Evolutionary conservation across 1,139 yeast species (phyloP).

Genomic region (Lodderomyces theae): DNA sequence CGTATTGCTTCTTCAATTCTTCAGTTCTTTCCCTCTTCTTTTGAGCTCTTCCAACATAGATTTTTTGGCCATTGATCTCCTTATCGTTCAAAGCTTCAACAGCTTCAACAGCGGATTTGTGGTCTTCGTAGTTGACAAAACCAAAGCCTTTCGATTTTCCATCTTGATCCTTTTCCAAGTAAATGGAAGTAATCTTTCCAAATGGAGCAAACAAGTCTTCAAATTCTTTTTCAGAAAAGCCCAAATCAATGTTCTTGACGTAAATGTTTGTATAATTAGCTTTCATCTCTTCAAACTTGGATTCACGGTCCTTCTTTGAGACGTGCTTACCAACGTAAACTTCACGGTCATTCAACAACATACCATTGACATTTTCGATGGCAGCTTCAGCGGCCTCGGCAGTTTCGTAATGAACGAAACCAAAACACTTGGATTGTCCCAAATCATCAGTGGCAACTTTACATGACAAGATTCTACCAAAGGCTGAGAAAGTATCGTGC

Average conservation of each 20-base stretch:
- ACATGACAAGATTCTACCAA: conserved; percentile 94
- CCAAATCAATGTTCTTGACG: conserved; percentile 83
- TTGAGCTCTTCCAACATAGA: conserved; percentile 98
- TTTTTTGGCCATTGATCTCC: conserved; percentile 80
- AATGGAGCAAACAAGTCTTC: conserved; percentile 65
- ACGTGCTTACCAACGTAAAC: conserved; percentile 95
- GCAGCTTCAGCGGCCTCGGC: conserved; percentile 94
- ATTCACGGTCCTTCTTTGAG: conserved; percentile 91
- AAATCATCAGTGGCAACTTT: conserved; percentile 94
- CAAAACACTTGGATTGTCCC: conserved; percentile 94
- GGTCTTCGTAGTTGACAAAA: conserved; percentile 86
- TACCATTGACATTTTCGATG: conserved; percentile 96
- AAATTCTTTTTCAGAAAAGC: conserved; percentile 71
- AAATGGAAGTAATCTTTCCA: conserved; percentile 84
- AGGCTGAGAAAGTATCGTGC: conserved; percentile 96
- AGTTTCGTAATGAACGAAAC: conserved; percentile 95
- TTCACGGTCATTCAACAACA: conserved; percentile 95
- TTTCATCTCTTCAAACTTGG: conserved; percentile 87
- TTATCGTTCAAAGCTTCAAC: conserved; percentile 88
- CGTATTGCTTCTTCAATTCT: conserved; percentile 94
- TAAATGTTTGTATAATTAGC: conserved; percentile 94
- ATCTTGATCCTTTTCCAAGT: conserved; percentile 77
- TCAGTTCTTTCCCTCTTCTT: conserved; percentile 97
- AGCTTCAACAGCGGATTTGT: conserved; percentile 86
- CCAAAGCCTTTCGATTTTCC: conserved; percentile 96